These are phyloP conservation scores for Cystoisospora suis DNA, from an alignment of 169 alveolate species.

Conservation along the genomic window DNA sequence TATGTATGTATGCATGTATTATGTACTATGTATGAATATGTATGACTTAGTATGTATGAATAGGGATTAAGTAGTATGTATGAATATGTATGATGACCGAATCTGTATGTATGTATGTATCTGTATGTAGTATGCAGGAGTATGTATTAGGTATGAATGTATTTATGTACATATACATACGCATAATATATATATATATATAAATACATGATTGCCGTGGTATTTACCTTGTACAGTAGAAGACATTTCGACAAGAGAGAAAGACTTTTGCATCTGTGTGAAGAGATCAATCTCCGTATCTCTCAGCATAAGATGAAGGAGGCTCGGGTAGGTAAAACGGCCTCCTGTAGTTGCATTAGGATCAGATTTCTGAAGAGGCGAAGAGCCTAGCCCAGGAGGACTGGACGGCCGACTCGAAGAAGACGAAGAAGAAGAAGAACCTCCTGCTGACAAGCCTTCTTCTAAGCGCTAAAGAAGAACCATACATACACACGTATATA, in stretches of 20 bases:
- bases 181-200: not conserved
- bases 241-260: not conserved
- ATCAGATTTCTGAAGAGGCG: too few relatives aligned
- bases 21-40: not conserved
- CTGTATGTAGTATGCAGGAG: not conserved
- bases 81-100: not conserved
- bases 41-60: not conserved
- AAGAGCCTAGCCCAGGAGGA: too few relatives aligned
- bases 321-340: not conserved
- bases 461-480: not conserved
- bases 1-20: not conserved
- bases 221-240: not conserved
- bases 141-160: not conserved
- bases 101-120: not conserved
- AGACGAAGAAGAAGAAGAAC: too few relatives aligned
- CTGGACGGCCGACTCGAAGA: too few relatives aligned
- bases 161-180: not conserved
- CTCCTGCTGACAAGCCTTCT: not conserved
- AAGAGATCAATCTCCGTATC: constrained; percentile 37
- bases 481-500: not conserved
- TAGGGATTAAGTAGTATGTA: not conserved
- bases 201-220: not conserved
- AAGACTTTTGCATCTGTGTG: constrained; percentile 34
- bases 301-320: constrained; percentile 44
- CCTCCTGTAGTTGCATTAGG: not conserved